Percentiles rank a stretch among this genome's conserved stretches.
Conservation (phyloP, 345 rosid species). For the Acer negundo region DNA sequence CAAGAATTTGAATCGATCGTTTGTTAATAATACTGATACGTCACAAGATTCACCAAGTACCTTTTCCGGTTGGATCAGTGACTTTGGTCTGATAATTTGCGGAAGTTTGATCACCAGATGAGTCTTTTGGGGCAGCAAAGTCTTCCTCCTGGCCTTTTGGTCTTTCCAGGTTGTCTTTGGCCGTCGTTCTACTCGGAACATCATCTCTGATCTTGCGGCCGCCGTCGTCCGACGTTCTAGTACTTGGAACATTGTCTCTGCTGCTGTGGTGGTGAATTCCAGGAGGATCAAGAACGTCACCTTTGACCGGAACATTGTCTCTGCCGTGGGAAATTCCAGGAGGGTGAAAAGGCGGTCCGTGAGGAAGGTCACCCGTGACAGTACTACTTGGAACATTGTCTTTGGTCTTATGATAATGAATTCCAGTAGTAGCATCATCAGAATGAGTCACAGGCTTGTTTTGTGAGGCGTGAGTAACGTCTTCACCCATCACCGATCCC, state of each 20-base stretch:
- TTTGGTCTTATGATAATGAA: constrained; percentile 27
- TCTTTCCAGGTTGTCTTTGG: constrained; percentile 37
- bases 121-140: constrained; percentile 45
- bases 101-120: constrained; percentile 22
- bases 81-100: constrained; percentile 65
- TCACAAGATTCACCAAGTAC: constrained; percentile 22
- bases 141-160: constrained; percentile 58
- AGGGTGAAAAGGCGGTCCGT: background rate
- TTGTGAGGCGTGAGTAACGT: constrained; percentile 25
- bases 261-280: background rate
- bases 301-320: background rate
- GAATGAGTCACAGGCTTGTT: constrained; percentile 34
- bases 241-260: constrained; percentile 24
- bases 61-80: constrained; percentile 45
- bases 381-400: background rate
- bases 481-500: constrained; percentile 26
- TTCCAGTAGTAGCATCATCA: constrained; percentile 4
- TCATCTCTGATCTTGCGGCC: background rate
- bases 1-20: background rate
- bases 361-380: background rate
- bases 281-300: background rate
- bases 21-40: background rate
- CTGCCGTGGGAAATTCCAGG: background rate
- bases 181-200: constrained; percentile 36
- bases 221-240: constrained; percentile 7